phyloP scores from a whole-genome alignment of 2,329 filamentous ascomycete genomes.

The Claviceps humidiphila region DNA sequence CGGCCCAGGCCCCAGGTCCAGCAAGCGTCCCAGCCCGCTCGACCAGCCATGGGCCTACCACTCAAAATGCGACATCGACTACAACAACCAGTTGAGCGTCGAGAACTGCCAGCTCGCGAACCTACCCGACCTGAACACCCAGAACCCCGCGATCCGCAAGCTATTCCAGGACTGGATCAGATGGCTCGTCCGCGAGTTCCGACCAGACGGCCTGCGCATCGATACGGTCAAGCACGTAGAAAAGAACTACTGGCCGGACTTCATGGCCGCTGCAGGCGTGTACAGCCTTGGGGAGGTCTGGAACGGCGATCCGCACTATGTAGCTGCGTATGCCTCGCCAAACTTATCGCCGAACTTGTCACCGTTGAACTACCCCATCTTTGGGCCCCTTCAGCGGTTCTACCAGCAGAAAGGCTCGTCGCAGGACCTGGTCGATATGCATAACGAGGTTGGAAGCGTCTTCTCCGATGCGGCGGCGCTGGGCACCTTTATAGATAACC shows the following conservation, averaged over 20 bases:
- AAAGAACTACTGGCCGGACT: constrained; percentile 42
- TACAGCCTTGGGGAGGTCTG: constrained; percentile 49
- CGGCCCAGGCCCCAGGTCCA: constrained; percentile 36
- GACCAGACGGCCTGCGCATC: constrained; percentile 47
- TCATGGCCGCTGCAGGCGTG: constrained; percentile 39
- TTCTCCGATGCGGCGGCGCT: constrained; percentile 33
- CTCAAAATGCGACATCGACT: constrained; percentile 43
- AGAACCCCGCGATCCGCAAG: constrained; percentile 30
- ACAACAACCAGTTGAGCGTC: constrained; percentile 33
- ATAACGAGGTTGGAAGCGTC: constrained; percentile 19
- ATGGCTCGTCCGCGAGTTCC: constrained; percentile 43
- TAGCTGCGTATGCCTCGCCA: constrained; percentile 33
- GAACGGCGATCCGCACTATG: constrained; percentile 36
- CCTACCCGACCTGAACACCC: constrained; percentile 50
- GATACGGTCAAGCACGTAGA: constrained; percentile 51
- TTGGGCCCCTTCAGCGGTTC: constrained; percentile 28
- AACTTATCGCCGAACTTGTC: constrained; percentile 27
- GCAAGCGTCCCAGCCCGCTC: constrained; percentile 28
- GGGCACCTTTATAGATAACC: constrained; percentile 44
- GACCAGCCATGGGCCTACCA: constrained; percentile 48
- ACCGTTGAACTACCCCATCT: constrained; percentile 48
- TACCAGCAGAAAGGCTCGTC: constrained; percentile 26
- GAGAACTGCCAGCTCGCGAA: constrained; percentile 41
- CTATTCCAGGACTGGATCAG: constrained; percentile 47
- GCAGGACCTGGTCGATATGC: constrained; percentile 25